phyloP scores from a whole-genome alignment of 768 basidiomycete species.

The Pleurotus sapidus region DNA sequence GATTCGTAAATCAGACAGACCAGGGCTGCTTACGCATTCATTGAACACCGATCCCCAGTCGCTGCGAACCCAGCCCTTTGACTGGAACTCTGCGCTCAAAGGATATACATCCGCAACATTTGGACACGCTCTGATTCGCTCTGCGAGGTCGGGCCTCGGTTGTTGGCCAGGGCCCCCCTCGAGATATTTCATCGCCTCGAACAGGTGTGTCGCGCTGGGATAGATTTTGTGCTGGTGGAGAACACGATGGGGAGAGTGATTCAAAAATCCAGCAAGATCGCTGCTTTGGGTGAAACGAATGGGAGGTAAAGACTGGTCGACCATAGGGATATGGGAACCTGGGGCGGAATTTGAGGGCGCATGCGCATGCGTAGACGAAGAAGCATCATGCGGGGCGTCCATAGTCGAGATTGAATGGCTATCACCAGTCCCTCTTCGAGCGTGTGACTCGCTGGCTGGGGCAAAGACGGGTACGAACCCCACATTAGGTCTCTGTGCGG shows the following conservation, averaged over 20 bases:
- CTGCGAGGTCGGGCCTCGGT: constrained; percentile 48
- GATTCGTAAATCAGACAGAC: not conserved
- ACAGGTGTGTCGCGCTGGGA: constrained; percentile 72
- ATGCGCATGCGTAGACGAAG: not conserved
- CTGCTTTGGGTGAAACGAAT: constrained; percentile 41
- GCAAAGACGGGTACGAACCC: constrained; percentile 25
- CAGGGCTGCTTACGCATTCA: not conserved
- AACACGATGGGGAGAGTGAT: constrained; percentile 64
- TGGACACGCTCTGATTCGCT: constrained; percentile 45
- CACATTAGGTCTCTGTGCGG: constrained; percentile 3
- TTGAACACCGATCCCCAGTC: constrained; percentile 57
- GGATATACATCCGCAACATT: constrained; percentile 35
- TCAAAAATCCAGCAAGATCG: constrained; percentile 50
- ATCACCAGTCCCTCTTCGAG: not conserved
- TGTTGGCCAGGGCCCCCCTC: constrained; percentile 16
- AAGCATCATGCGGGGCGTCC: not conserved
- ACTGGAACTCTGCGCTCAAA: constrained; percentile 25
- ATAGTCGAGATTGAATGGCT: not conserved
- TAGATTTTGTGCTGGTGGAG: constrained; percentile 52
- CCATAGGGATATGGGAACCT: not conserved
- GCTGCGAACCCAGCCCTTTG: constrained; percentile 29
- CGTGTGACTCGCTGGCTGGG: constrained; percentile 7
- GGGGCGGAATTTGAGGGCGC: not conserved
- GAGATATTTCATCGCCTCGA: constrained; percentile 72
- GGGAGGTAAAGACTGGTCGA: constrained; percentile 16